Percentiles rank a stretch among this genome's conserved stretches.
phyloP scores from a whole-genome alignment of 1,284 basidiomycete species.

The Cystobasidium pallidum region DNA sequence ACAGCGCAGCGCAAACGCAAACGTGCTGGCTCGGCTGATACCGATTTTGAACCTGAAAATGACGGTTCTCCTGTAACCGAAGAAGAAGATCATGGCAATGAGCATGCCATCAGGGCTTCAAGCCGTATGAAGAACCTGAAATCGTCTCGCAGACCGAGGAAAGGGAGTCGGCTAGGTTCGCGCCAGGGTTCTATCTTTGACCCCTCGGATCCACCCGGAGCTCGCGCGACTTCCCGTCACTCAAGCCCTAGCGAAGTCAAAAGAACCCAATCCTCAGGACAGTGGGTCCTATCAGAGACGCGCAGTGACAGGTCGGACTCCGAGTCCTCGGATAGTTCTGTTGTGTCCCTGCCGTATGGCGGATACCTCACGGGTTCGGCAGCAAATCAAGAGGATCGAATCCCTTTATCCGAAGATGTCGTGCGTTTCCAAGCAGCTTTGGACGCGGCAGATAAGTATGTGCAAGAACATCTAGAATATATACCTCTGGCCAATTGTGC shows the following conservation, averaged over 20 bases:
- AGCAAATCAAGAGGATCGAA: conserved; percentile 75
- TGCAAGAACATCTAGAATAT: conserved; percentile 33
- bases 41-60: conserved; percentile 18
- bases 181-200: neutral
- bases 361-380: conserved; percentile 73
- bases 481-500: conserved; percentile 30
- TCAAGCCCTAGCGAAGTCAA: neutral
- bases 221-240: neutral
- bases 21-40: conserved; percentile 47
- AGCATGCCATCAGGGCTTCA: neutral
- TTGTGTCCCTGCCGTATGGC: conserved; percentile 65
- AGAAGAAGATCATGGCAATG: conserved; percentile 6
- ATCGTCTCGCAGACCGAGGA: neutral
- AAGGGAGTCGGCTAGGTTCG: neutral
- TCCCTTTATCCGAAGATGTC: conserved; percentile 70
- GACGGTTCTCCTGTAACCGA: neutral
- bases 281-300: too few species aligned
- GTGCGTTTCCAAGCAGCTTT: conserved; percentile 74
- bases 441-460: conserved; percentile 68
- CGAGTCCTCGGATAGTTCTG: neutral
- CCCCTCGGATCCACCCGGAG: neutral
- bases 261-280: too few species aligned
- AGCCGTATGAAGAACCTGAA: neutral
- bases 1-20: neutral
- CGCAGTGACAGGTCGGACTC: neutral